Evolutionary conservation across 495 filamentous ascomycete genomes (phyloP).

Genomic region (Penicillium malachiteum): DNA sequence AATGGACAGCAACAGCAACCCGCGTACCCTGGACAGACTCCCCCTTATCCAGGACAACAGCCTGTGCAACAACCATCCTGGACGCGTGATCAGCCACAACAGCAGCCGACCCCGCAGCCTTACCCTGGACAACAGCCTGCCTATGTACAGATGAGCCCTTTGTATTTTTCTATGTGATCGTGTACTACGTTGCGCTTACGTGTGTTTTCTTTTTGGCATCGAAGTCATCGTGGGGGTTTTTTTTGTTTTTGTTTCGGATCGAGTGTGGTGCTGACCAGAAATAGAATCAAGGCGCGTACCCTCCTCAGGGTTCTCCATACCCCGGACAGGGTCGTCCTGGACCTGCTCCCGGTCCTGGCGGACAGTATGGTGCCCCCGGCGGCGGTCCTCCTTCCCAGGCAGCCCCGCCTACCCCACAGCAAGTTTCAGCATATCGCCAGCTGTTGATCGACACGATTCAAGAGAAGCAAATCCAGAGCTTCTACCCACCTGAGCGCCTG

Average conservation of each 20-base stretch:
- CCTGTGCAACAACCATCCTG: conserved; percentile 12
- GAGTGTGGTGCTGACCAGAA: conserved; percentile 17
- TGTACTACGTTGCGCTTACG: conserved; percentile 11
- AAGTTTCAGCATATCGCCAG: conserved; percentile 52
- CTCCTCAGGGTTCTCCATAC: conserved; percentile 35
- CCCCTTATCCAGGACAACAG: conserved; percentile 4
- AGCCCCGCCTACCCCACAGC: conserved; percentile 43
- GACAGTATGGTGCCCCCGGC: conserved; percentile 29
- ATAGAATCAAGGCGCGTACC: conserved; percentile 26
- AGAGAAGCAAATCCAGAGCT: conserved; percentile 55
- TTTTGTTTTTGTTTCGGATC: neutral
- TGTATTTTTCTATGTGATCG: conserved; percentile 5
- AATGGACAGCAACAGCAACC: conserved; percentile 18
- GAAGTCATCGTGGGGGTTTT: conserved; percentile 1
- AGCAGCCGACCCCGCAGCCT: conserved; percentile 2
- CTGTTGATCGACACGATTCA: conserved; percentile 53
- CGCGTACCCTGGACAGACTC: conserved; percentile 17
- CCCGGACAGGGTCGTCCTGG: conserved; percentile 31
- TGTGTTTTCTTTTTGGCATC: neutral
- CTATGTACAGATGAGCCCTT: conserved; percentile 31
- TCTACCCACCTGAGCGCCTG: conserved; percentile 52
- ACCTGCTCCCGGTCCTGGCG: conserved; percentile 31
- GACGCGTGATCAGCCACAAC: conserved; percentile 15
- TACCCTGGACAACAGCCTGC: conserved; percentile 31
- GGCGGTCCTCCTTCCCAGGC: conserved; percentile 22